These are phyloP conservation scores for Venturia carpophila DNA, from an alignment of 2,329 filamentous ascomycete genomes.

Conservation along the genomic window DNA sequence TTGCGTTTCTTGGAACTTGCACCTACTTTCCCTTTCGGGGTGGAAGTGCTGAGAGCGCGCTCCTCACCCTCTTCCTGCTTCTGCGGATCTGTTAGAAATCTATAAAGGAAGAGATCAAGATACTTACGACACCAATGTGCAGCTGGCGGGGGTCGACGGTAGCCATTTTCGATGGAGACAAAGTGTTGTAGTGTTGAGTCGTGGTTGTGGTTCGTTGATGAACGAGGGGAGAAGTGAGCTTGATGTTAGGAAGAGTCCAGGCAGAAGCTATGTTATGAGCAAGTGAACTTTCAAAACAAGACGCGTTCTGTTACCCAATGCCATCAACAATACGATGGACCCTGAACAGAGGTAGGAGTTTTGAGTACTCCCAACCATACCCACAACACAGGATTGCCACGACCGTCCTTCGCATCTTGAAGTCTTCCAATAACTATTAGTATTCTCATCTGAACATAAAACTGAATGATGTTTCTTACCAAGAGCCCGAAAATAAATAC, in stretches of 20 bases:
- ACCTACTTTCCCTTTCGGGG: neutral
- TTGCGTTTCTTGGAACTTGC: neutral
- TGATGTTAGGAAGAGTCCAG: neutral
- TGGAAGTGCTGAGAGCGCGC: neutral
- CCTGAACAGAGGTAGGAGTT: neutral
- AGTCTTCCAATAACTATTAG: neutral
- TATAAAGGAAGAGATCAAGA: no score
- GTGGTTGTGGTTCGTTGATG: neutral
- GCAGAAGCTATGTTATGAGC: neutral
- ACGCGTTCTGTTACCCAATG: neutral
- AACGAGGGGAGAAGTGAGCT: neutral
- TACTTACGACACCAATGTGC: no score
- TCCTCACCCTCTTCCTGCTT: neutral
- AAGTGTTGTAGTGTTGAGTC: neutral
- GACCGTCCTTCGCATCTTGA: neutral
- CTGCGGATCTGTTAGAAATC: neutral
- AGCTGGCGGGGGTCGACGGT: no score
- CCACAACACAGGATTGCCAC: neutral
- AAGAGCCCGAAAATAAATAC: no score
- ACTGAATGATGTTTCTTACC: no score
- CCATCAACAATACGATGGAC: neutral
- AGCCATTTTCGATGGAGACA: no score
- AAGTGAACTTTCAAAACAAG: neutral
- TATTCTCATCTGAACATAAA: neutral
- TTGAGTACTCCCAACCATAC: neutral